A percentile compares a stretch with the other conserved stretches of the same genome.
Conservation (phyloP, 495 filamentous ascomycete species). For the Trichoderma reesei region DNA sequence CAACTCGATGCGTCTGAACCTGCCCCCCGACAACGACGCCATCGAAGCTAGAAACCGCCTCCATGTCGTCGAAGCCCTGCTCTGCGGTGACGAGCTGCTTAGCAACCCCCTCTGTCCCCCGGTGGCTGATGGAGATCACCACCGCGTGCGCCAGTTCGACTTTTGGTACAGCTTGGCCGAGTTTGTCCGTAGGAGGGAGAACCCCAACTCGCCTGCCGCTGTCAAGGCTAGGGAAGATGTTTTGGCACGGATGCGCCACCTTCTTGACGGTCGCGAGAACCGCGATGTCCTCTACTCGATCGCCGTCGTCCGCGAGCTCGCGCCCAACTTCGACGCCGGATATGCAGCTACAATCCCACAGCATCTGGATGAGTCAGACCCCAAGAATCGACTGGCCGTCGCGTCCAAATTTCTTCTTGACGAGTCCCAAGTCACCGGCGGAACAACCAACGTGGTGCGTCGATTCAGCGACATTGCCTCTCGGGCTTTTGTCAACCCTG, state of each 20-base stretch:
- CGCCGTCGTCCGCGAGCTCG: slow-evolving; percentile 65
- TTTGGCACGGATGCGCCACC: slow-evolving; percentile 48
- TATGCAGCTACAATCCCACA: slow-evolving; percentile 48
- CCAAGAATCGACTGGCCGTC: slow-evolving; percentile 62
- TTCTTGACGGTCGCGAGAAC: slow-evolving; percentile 73
- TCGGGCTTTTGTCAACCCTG: slow-evolving; percentile 13
- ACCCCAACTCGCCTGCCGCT: slow-evolving; percentile 26
- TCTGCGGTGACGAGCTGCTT: slow-evolving; percentile 56
- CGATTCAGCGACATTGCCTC: slow-evolving; percentile 63
- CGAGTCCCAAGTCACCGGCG: slow-evolving; percentile 56
- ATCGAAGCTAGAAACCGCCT: slow-evolving; percentile 55
- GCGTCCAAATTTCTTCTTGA: slow-evolving; percentile 74
- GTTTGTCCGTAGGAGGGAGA: slow-evolving; percentile 57
- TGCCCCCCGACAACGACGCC: slow-evolving; percentile 41
- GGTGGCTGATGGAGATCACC: slow-evolving; percentile 27
- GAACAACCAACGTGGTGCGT: slow-evolving; percentile 72
- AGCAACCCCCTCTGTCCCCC: slow-evolving; percentile 46
- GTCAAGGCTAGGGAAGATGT: slow-evolving; percentile 50
- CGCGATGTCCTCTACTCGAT: slow-evolving; percentile 90
- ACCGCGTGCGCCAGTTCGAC: slow-evolving; percentile 53
- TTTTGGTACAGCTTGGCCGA: slow-evolving; percentile 73
- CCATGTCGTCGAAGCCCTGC: slow-evolving; percentile 61
- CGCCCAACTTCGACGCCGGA: slow-evolving; percentile 55
- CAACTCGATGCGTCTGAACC: slow-evolving; percentile 18
- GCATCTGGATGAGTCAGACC: slow-evolving; percentile 58